These are phyloP conservation scores for Xylaria sp. DNA, from an alignment of 2,329 filamentous ascomycete genomes.

Conservation along the genomic window DNA sequence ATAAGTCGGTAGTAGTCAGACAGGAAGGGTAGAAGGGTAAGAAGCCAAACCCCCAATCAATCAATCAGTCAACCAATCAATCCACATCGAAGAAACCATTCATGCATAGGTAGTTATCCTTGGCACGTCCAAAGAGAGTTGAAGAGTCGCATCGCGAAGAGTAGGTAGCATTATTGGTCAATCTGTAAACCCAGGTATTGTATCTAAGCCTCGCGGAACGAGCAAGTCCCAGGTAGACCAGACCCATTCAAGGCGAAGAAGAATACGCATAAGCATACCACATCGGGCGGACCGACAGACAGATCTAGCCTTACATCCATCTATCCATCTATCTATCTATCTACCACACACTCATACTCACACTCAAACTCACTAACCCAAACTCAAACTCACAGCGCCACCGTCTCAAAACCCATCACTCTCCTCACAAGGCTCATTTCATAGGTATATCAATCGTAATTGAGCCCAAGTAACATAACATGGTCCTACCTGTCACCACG, in stretches of 20 bases:
- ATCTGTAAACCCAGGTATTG: neutral
- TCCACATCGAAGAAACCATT: neutral
- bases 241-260: neutral
- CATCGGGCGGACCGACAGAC: neutral
- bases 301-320: neutral
- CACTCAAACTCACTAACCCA: neutral
- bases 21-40: neutral
- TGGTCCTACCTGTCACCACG: too few relatives aligned
- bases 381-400: neutral
- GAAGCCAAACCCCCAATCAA: too few relatives aligned
- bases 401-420: neutral
- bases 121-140: neutral
- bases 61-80: too few relatives aligned
- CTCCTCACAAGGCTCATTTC: neutral
- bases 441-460: neutral
- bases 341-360: neutral
- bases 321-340: neutral
- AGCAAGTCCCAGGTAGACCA: neutral
- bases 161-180: conserved; percentile 3
- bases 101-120: neutral
- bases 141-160: conserved; percentile 5
- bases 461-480: neutral
- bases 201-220: conserved; percentile 31
- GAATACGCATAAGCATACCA: neutral
- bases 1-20: neutral